phyloP scores from a whole-genome alignment of 192 early-diverging fungal genomes.

The Coemansia sp. region DNA sequence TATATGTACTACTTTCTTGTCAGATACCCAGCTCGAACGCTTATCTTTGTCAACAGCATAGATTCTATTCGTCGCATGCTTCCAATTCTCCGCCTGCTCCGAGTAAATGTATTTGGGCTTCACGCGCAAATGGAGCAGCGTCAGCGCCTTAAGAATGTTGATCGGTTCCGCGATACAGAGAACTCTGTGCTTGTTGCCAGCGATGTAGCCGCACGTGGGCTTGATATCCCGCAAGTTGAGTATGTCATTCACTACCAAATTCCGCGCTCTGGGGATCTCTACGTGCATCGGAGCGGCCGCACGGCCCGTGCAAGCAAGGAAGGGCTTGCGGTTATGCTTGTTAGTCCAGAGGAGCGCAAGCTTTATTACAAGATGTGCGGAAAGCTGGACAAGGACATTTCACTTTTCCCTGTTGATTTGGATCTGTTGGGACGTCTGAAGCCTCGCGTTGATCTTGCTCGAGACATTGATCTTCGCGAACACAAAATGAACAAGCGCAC shows the following conservation, averaged over 20 bases:
- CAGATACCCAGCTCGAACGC: constrained; percentile 83
- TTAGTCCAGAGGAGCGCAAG: constrained; percentile 79
- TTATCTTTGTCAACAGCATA: constrained; percentile 97
- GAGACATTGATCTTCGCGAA: constrained; percentile 76
- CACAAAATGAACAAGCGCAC: constrained; percentile 72
- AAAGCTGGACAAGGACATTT: constrained; percentile 72
- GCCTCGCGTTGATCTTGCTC: constrained; percentile 76
- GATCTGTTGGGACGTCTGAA: constrained; percentile 69
- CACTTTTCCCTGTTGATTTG: constrained; percentile 83
- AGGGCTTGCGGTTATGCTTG: constrained; percentile 81
- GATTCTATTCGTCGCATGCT: constrained; percentile 86
- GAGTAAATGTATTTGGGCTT: constrained; percentile 73
- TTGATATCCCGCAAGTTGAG: constrained; percentile 91
- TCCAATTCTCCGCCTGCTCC: constrained; percentile 76
- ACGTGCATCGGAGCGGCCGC: constrained; percentile 92
- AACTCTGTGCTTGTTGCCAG: constrained; percentile 87
- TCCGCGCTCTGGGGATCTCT: constrained; percentile 89
- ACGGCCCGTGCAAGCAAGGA: constrained; percentile 85
- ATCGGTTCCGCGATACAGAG: constrained; percentile 73
- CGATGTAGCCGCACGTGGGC: constrained; percentile 93
- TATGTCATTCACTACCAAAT: constrained; percentile 96
- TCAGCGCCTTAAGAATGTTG: constrained; percentile 90
- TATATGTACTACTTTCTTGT: constrained; percentile 87
- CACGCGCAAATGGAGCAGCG: constrained; percentile 98
- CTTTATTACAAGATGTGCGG: constrained; percentile 81